Evolutionary conservation across 345 rosid species (phyloP).

Genomic region (Acer campestre): DNA sequence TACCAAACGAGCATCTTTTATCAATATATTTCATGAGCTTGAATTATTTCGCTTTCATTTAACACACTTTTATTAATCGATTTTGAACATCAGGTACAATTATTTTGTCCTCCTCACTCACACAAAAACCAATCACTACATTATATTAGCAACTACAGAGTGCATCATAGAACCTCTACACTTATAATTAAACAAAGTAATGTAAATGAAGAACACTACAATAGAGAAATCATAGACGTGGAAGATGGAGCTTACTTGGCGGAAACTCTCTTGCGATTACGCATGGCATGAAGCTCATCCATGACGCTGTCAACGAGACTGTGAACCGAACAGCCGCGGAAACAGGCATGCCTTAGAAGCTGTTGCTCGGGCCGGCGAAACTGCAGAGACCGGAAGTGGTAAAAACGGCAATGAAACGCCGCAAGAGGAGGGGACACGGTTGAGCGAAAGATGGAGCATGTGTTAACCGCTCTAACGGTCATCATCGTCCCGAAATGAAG

Average conservation of each 20-base stretch:
- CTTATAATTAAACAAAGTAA: not conserved
- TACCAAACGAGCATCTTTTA: no score
- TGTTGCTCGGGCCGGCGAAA: constrained; percentile 34
- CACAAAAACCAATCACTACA: no score
- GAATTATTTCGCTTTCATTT: no score
- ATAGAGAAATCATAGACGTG: not conserved
- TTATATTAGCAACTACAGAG: no score
- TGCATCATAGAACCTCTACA: not conserved
- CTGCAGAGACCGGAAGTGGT: constrained; percentile 38
- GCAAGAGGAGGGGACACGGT: constrained; percentile 49
- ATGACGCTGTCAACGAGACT: constrained; percentile 68
- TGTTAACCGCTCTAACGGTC: constrained; percentile 59
- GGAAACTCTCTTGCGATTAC: constrained; percentile 51
- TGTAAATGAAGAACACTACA: constrained; percentile 1
- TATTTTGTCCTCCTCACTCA: no score
- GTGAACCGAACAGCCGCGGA: constrained; percentile 48
- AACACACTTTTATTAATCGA: no score
- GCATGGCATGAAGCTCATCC: constrained; percentile 57
- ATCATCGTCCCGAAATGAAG: constrained; percentile 36
- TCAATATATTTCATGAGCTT: no score
- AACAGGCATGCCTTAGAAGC: constrained; percentile 17
- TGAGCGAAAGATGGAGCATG: constrained; percentile 48
- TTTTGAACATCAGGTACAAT: not conserved
- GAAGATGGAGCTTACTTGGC: constrained; percentile 51
- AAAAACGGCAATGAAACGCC: constrained; percentile 38